Evolutionary conservation across 176 grass and related monocot genomes (phyloP), one percentile per base, ranked within the genome.

Genomic region (Coix lacrymajobi): DNA sequence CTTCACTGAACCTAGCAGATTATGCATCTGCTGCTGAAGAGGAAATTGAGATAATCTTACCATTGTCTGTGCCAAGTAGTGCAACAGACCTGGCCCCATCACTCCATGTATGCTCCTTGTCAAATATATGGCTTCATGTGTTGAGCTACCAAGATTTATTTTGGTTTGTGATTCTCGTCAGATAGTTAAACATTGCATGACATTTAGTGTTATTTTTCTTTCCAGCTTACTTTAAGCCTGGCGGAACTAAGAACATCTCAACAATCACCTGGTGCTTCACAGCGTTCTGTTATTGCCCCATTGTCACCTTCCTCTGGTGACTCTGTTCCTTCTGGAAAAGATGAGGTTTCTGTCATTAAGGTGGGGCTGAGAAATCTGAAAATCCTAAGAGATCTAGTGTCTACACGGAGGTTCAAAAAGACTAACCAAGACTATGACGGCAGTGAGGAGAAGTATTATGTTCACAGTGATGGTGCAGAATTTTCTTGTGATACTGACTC

Each of bases 331-430:
- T 81, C 83, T 60, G 89, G 86, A 71, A 96, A 95, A 86, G 92
- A 95, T 85, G 92, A 91, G 20, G 79, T 75, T 78, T 95, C 96
- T 66, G 89, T 90, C 75, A 84, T 99, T 82, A 99, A 90, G 92
- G 91, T 88, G 10, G 89, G 96, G 19, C 36, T 96, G 81, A 89
- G 89, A 73, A 99, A 94, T 84, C 89, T 99, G 45, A 99, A 96
- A 84, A 88, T 89, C 71, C 80, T 99, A 40, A 93, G 83, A 46
- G 85, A 88, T 70, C 74, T 99, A 67, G 85, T 99, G 22, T 92
- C 93, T 14, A 92, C 83, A 62, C 62, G 83, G 33, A 92, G 82
- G 56, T 78, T 88, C 67, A 99, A 85, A 78, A 96, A 90, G 83
- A 78, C 86, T 71, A 89, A 68, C 56, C 83, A 67, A 79, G 89